phyloP scores from a whole-genome alignment of 176 grass and related monocot genomes.

The Zizania latifolia region DNA sequence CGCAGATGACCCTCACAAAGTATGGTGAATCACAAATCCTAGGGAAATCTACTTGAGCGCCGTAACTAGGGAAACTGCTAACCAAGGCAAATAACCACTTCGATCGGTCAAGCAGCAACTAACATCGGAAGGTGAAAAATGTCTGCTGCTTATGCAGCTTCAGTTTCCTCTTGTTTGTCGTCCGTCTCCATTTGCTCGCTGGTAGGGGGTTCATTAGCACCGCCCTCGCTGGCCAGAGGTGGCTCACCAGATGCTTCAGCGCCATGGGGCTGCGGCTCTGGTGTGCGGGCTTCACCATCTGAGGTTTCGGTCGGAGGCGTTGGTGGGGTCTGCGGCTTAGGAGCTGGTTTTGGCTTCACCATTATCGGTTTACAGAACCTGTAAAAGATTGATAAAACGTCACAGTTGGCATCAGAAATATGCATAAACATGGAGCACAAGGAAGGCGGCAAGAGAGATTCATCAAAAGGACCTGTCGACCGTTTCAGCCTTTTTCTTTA shows the following conservation, averaged over 20 bases:
- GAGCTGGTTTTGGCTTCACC: slow-evolving; percentile 67
- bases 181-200: slow-evolving; percentile 67
- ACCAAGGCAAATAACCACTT: neutral
- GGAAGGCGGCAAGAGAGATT: neutral
- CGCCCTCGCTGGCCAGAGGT: slow-evolving; percentile 18
- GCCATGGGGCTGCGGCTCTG: slow-evolving; percentile 31
- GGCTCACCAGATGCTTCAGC: neutral
- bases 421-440: no score
- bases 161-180: slow-evolving; percentile 38
- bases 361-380: slow-evolving; percentile 81
- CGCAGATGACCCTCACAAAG: neutral
- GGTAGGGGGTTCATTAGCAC: neutral
- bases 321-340: slow-evolving; percentile 61
- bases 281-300: slow-evolving; percentile 30
- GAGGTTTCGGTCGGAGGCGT: slow-evolving; percentile 35
- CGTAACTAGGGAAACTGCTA: neutral
- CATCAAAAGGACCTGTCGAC: slow-evolving; percentile 51
- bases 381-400: neutral
- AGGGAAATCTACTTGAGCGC: neutral
- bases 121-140: neutral
- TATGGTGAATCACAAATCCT: neutral
- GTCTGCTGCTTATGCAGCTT: neutral
- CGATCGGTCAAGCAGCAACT: neutral
- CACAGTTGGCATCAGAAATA: neutral
- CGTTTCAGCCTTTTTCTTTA: slow-evolving; percentile 64